Base-by-base conservation (phyloP, 78 protist species). In the Dictyostelium intermedium region DNA sequence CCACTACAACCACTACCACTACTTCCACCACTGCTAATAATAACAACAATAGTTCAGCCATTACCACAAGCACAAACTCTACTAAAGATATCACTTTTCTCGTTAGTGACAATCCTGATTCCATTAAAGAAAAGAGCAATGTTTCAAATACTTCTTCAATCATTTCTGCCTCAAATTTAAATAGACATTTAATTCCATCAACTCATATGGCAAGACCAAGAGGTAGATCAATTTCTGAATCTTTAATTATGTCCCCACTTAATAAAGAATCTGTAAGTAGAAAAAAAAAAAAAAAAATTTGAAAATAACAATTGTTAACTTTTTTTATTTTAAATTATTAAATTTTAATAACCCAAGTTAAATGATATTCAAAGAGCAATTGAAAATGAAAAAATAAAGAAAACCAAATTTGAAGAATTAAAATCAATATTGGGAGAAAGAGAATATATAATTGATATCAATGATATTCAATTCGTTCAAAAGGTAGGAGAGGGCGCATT, bases 331-430 rank as follows among this genome's bases (percentile, higher is more conserved):
- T n/a, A n/a, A n/a, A n/a, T n/a, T n/a, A n/a, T n/a, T n/a, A n/a
- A n/a, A n/a, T n/a, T n/a, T n/a, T n/a, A n/a, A n/a, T n/a, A n/a
- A n/a, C n/a, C n/a, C n/a, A n/a, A 85, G 83, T 56, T 87, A 43
- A 89, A 89, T 89, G 94, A 89, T 70, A 78, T 89, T 37, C 94
- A 89, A 80, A 89, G 56, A 80, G 94, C 94, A 39, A 61, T 89
- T 66, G 94, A 89, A 66, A 89, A 70, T 89, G 94, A 89, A 89
- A 89, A 89, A 61, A 80, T 89, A 9, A 89, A 89, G 35, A 89
- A 43, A 80, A 89, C 66, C 32, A 56, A 84, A 81, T 89, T 70
- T 47, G 78, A 89, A 53, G 87, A 89, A 50, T 45, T 89, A 32
- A 47, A 80, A 66, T 39, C 60, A 23, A 50, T 89, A 16, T 70